These are phyloP conservation scores for Irpex sp. DNA, from an alignment of 1,284 basidiomycete genomes.

Conservation along the genomic window DNA sequence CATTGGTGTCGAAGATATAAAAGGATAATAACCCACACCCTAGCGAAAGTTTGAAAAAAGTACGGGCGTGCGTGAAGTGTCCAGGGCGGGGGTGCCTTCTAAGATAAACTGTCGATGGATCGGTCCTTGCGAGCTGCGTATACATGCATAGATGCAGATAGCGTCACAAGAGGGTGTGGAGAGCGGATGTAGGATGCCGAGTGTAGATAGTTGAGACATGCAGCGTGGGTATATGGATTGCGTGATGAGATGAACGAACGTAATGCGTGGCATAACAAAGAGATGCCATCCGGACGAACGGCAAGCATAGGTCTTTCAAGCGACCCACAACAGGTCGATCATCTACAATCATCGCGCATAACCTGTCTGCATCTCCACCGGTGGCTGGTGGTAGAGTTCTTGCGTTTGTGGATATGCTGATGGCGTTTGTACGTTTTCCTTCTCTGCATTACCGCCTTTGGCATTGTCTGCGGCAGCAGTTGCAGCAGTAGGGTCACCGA, in stretches of 20 bases:
- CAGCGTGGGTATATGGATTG: slow-evolving; percentile 18
- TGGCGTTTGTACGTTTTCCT: slow-evolving; percentile 25
- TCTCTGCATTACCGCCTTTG: slow-evolving; percentile 13
- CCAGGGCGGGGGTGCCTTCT: slow-evolving; percentile 3
- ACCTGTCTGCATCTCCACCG: slow-evolving; percentile 32
- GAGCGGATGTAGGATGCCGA: slow-evolving; percentile 9
- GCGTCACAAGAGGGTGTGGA: slow-evolving; percentile 1
- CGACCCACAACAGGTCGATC: background rate
- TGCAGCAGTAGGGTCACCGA: slow-evolving; percentile 75
- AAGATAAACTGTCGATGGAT: slow-evolving; percentile 2
- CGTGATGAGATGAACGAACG: background rate
- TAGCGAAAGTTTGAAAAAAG: background rate
- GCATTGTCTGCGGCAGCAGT: slow-evolving; percentile 54
- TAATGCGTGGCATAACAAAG: background rate
- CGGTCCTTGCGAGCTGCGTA: background rate
- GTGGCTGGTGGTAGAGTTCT: slow-evolving; percentile 25
- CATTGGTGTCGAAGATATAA: background rate
- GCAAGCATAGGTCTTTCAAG: slow-evolving; percentile 1
- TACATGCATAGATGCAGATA: background rate
- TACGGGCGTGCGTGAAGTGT: slow-evolving; percentile 2
- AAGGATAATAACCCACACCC: slow-evolving; percentile 7
- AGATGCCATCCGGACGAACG: background rate
- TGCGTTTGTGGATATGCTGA: slow-evolving; percentile 21
- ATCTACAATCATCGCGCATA: slow-evolving; percentile 26
- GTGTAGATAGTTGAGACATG: slow-evolving; percentile 14